phyloP scores from a whole-genome alignment of 768 basidiomycete genomes.

The Naganishia randhawae region DNA sequence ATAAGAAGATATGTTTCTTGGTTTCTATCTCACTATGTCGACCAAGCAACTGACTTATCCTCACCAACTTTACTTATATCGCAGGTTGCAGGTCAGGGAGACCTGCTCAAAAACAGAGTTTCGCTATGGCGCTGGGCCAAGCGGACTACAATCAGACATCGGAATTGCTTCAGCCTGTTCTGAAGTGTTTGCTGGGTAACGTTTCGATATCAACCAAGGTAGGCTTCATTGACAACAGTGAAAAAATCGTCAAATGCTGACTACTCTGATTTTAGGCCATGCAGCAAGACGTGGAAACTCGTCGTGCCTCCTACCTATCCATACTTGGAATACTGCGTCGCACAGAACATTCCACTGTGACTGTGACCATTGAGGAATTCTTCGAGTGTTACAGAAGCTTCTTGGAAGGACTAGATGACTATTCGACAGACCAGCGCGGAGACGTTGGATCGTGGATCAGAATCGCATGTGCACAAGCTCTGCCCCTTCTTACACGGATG shows the following conservation, averaged over 20 bases:
- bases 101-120: constrained; percentile 37
- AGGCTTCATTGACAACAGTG: neutral
- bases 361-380: neutral
- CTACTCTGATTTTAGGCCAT: constrained; percentile 2
- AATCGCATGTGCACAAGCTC: constrained; percentile 63
- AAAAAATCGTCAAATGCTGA: neutral
- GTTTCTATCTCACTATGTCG: neutral
- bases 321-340: constrained; percentile 1
- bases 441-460: constrained; percentile 97
- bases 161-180: constrained; percentile 14
- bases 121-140: constrained; percentile 38
- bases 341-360: neutral
- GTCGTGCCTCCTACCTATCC: constrained; percentile 29
- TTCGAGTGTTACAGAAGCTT: constrained; percentile 53
- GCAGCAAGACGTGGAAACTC: constrained; percentile 45
- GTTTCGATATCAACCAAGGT: constrained; percentile 37
- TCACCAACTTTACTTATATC: constrained; percentile 15
- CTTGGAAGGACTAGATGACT: constrained; percentile 76
- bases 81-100: constrained; percentile 26
- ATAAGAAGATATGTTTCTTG: constrained; percentile 68
- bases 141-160: constrained; percentile 31
- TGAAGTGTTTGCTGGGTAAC: constrained; percentile 34
- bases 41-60: constrained; percentile 18
- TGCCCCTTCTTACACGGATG: constrained; percentile 5
- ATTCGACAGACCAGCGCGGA: constrained; percentile 87